Percentiles rank a stretch among this genome's conserved stretches.
These are phyloP conservation scores for Teunomyces atbi DNA, from an alignment of 805 yeast species.

Conservation along the genomic window DNA sequence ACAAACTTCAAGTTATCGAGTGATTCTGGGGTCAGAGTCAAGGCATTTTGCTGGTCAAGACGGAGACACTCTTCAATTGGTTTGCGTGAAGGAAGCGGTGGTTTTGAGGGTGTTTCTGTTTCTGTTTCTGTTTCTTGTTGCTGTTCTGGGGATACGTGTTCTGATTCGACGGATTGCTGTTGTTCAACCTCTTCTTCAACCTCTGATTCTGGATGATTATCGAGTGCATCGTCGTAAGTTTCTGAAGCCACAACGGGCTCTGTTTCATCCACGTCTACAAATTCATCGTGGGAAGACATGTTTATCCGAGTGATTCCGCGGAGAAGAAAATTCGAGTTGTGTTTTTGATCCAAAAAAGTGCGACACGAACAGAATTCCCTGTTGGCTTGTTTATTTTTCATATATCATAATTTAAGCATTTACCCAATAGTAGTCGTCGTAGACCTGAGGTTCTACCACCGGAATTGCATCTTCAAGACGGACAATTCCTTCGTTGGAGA, in stretches of 20 bases:
- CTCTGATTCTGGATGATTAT: background rate
- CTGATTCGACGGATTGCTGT: background rate
- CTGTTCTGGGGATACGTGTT: background rate
- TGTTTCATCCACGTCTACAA: constrained; percentile 18
- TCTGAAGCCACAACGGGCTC: background rate
- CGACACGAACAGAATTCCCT: no score
- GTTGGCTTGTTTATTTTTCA: no score
- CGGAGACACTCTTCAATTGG: constrained; percentile 21
- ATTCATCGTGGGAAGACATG: constrained; percentile 21
- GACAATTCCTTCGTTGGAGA: constrained; percentile 20
- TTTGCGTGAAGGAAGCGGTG: constrained; percentile 35
- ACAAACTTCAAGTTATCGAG: constrained; percentile 13
- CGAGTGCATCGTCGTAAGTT: constrained; percentile 1
- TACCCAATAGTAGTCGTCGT: constrained; percentile 21
- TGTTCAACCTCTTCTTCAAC: background rate
- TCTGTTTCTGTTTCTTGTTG: background rate
- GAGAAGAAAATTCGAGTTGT: background rate
- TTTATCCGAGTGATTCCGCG: constrained; percentile 1
- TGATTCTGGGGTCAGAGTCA: constrained; percentile 8
- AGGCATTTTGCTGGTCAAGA: constrained; percentile 21
- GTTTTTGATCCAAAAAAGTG: background rate
- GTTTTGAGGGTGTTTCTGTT: constrained; percentile 10
- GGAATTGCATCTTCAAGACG: constrained; percentile 7
- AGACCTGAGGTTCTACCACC: constrained; percentile 4
- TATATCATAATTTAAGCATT: constrained; percentile 8